Conservation (phyloP, 1,284 basidiomycete genomes). For the Austroboletus novae-zelandiae region DNA sequence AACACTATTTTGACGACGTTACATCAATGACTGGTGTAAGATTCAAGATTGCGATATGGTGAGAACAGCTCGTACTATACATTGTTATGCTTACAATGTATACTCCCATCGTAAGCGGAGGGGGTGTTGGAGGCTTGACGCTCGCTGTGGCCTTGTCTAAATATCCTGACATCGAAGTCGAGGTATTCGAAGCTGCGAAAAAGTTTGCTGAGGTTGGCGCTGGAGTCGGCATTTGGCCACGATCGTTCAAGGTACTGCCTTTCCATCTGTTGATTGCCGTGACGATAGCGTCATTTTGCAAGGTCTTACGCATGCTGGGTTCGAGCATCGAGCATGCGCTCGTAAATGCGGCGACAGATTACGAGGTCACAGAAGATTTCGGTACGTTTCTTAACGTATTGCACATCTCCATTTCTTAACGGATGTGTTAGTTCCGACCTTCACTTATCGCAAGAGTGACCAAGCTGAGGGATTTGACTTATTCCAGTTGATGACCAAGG, state of each 20-base stretch:
- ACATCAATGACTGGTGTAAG: too few relatives aligned
- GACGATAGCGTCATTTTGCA: too few relatives aligned
- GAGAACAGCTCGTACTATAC: too few relatives aligned
- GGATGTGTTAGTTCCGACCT: slow-evolving; percentile 35
- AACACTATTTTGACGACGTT: too few relatives aligned
- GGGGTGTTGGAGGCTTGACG: slow-evolving; percentile 50
- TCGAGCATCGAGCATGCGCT: slow-evolving; percentile 43
- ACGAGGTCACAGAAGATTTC: slow-evolving; percentile 39
- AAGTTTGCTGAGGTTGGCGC: slow-evolving; percentile 52
- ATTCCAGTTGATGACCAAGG: slow-evolving; percentile 45
- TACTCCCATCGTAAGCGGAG: slow-evolving; percentile 37
- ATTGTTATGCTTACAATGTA: too few relatives aligned
- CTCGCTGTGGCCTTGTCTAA: slow-evolving; percentile 44
- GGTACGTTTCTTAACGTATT: slow-evolving; percentile 1
- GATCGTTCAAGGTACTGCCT: slow-evolving; percentile 31
- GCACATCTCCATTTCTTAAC: too few relatives aligned
- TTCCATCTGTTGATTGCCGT: neutral
- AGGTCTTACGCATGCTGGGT: slow-evolving; percentile 47
- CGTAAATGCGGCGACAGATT: slow-evolving; percentile 37
- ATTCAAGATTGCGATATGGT: too few relatives aligned
- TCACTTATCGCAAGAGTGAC: slow-evolving; percentile 53
- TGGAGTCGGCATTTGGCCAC: slow-evolving; percentile 53
- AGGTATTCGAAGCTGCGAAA: slow-evolving; percentile 50
- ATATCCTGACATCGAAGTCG: slow-evolving; percentile 50
- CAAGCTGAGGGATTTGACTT: slow-evolving; percentile 46